These are phyloP conservation scores for Tolypocladium tundrense DNA, from an alignment of 2,329 filamentous ascomycete genomes.

Conservation along the genomic window DNA sequence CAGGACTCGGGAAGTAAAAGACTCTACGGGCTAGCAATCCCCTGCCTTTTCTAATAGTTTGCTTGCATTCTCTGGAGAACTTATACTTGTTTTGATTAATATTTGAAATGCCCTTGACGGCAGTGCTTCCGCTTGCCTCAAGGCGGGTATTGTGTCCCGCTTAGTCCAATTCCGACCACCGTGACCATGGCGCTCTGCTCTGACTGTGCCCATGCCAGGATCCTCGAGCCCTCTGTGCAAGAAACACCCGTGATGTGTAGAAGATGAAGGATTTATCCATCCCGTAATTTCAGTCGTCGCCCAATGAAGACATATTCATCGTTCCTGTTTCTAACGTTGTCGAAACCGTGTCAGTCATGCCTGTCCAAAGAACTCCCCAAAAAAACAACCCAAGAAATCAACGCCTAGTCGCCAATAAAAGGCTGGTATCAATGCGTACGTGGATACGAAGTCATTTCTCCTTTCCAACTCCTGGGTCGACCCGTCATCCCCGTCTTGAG, in stretches of 20 bases:
- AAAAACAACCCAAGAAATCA: too few relatives aligned
- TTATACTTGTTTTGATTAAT: neutral
- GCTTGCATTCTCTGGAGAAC: neutral
- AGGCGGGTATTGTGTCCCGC: neutral
- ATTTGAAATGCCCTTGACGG: neutral
- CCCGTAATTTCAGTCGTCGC: neutral
- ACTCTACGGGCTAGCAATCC: neutral
- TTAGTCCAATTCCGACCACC: neutral
- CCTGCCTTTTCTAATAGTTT: neutral
- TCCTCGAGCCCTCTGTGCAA: neutral
- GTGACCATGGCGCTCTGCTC: neutral
- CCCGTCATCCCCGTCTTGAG: conserved; percentile 7
- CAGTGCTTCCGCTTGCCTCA: neutral
- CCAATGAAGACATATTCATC: neutral
- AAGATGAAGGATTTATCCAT: too few relatives aligned
- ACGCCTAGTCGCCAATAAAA: neutral
- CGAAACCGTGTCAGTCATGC: neutral
- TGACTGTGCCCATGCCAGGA: neutral
- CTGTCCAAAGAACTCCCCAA: neutral
- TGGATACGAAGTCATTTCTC: neutral
- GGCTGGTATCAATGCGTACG: neutral
- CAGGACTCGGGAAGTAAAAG: neutral
- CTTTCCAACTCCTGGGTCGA: neutral
- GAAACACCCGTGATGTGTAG: neutral
- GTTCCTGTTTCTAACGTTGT: neutral